Percentiles rank a stretch among this genome's conserved stretches.
phyloP scores from a whole-genome alignment of 306 rosid species.

The Casuarina cunninghamiana region DNA sequence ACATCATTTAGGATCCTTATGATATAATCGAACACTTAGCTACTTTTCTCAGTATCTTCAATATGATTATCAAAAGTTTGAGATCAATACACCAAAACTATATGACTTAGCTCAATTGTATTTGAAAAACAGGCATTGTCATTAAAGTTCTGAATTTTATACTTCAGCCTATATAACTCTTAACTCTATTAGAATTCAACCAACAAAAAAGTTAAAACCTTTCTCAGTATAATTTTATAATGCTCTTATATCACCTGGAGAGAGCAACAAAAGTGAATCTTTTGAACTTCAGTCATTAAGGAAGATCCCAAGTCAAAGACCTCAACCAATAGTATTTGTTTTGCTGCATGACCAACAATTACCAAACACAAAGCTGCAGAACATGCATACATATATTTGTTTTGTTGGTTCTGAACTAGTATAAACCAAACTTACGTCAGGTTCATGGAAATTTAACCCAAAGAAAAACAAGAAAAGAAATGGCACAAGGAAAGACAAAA shows the following conservation, averaged over 20 bases:
- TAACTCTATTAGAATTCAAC: not conserved
- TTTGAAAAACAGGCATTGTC: not conserved
- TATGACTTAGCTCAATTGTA: not conserved
- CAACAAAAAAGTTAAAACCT: not conserved
- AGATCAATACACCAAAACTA: not conserved
- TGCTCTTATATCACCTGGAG: not conserved
- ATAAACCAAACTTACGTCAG: not conserved
- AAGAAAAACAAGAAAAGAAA: slow-evolving; percentile 2
- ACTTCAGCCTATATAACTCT: not conserved
- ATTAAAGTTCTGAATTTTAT: not conserved
- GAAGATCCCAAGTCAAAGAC: not conserved
- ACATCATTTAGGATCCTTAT: slow-evolving; percentile 2
- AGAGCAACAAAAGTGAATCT: not conserved
- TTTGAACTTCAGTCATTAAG: not conserved
- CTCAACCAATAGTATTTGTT: not conserved
- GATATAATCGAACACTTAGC: not conserved
- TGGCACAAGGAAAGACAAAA: slow-evolving; percentile 13
- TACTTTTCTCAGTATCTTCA: not conserved
- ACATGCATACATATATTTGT: not conserved
- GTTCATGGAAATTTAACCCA: not conserved
- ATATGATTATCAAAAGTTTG: not conserved
- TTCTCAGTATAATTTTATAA: not conserved
- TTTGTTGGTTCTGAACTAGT: not conserved
- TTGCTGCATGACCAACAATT: not conserved
- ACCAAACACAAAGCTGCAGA: not conserved